Percentiles rank a stretch among this genome's conserved stretches.
These are phyloP conservation scores for Monosporascus sp. DNA, from an alignment of 2,329 filamentous ascomycete species.

Conservation along the genomic window DNA sequence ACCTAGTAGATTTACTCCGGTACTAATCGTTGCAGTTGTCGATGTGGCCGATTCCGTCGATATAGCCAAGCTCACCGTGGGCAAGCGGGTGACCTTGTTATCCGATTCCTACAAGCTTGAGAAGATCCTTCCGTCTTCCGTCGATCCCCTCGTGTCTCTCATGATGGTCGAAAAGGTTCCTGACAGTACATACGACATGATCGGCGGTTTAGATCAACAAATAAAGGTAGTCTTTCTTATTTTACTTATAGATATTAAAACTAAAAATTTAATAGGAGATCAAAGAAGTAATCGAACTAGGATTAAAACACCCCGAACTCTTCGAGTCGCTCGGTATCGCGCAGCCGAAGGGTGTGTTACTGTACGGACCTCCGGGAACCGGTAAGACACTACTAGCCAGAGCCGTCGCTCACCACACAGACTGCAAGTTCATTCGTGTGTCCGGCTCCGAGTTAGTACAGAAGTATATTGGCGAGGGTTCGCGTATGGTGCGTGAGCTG, in stretches of 20 bases:
- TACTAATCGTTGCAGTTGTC: slow-evolving; percentile 60
- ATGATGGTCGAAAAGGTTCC: slow-evolving; percentile 99
- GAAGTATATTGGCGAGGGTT: slow-evolving; percentile 98
- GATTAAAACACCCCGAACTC: slow-evolving; percentile 94
- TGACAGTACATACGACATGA: slow-evolving; percentile 99
- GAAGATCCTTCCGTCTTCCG: slow-evolving; percentile 95
- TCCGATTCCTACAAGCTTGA: slow-evolving; percentile 98
- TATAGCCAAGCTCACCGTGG: slow-evolving; percentile 89
- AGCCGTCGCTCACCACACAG: slow-evolving; percentile 95
- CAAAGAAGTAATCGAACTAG: slow-evolving; percentile 98
- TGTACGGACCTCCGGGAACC: slow-evolving; percentile 94
- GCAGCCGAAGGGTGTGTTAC: slow-evolving; percentile 92
- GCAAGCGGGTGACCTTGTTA: slow-evolving; percentile 93
- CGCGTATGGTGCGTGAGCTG: slow-evolving; percentile 95
- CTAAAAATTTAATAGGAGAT: slow-evolving; percentile 55
- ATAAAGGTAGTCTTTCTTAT: slow-evolving; percentile 63
- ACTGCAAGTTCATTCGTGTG: slow-evolving; percentile 98
- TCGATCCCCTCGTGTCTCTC: slow-evolving; percentile 95
- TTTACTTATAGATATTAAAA: too few relatives aligned
- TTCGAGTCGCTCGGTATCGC: slow-evolving; percentile 99
- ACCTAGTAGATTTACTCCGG: background rate
- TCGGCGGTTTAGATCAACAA: slow-evolving; percentile 95
- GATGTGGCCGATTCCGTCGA: slow-evolving; percentile 94
- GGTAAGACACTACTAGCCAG: slow-evolving; percentile 93
- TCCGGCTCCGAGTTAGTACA: slow-evolving; percentile 95